These are phyloP conservation scores for Anthracocystis setariae DNA, from an alignment of 1,284 basidiomycete genomes.

Conservation along the genomic window DNA sequence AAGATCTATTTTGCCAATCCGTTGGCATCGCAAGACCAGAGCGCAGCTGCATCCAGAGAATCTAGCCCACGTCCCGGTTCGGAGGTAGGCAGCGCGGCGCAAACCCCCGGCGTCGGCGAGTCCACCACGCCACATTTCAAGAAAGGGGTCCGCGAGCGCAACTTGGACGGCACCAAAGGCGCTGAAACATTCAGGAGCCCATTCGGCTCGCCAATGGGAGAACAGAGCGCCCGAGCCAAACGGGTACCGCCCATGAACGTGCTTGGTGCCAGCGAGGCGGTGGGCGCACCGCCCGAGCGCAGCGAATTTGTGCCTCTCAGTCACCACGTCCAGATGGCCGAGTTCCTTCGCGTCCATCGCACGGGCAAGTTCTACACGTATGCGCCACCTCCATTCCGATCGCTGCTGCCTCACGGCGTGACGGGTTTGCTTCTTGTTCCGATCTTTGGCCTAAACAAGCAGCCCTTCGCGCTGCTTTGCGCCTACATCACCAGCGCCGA, in stretches of 20 bases:
- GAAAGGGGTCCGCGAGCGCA: constrained; percentile 13
- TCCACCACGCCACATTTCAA: constrained; percentile 12
- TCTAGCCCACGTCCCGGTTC: too few relatives aligned
- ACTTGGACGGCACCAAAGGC: constrained; percentile 50
- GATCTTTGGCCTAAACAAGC: constrained; percentile 91
- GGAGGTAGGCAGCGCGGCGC: constrained; percentile 7
- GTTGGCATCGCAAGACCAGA: constrained; percentile 18
- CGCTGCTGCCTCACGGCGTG: constrained; percentile 55
- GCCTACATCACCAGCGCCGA: constrained; percentile 82
- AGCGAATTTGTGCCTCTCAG: constrained; percentile 54
- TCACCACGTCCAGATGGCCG: constrained; percentile 59
- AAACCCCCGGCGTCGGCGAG: constrained; percentile 1
- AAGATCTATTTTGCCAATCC: constrained; percentile 62
- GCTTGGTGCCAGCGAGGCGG: constrained; percentile 57
- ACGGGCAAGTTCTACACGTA: constrained; percentile 57
- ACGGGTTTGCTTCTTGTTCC: constrained; percentile 72
- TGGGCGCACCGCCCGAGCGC: constrained; percentile 37
- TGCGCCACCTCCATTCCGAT: constrained; percentile 56
- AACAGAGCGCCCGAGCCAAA: constrained; percentile 29
- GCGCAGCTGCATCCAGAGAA: constrained; percentile 16
- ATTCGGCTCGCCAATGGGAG: constrained; percentile 19
- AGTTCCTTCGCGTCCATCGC: constrained; percentile 57
- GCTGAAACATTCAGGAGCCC: constrained; percentile 44
- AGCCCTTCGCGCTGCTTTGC: constrained; percentile 87
- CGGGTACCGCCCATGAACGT: constrained; percentile 61